A percentile compares a stretch with the other conserved stretches of the same genome.
phyloP scores from a whole-genome alignment of 306 rosid species.

The Potentilla sterilis region DNA sequence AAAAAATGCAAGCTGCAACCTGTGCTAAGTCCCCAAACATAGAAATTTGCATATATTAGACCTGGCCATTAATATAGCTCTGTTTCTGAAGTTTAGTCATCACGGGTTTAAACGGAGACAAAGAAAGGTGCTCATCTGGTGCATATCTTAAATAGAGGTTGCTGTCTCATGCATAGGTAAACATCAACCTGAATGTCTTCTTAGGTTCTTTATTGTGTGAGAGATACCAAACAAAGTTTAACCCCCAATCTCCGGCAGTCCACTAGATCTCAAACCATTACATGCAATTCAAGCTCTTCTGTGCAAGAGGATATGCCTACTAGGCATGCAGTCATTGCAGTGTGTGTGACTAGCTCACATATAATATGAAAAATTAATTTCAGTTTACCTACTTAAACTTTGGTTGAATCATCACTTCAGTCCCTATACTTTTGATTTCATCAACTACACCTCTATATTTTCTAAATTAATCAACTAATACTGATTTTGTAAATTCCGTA shows the following conservation, averaged over 20 bases:
- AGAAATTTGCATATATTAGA: not conserved
- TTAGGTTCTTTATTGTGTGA: not conserved
- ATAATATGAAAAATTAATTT: no score
- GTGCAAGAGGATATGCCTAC: not conserved
- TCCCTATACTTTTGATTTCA: no score
- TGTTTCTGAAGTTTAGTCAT: not conserved
- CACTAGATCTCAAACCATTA: constrained; percentile 11
- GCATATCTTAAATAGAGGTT: not conserved
- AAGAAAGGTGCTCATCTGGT: not conserved
- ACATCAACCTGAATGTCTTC: constrained; percentile 20
- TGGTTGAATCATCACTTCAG: no score
- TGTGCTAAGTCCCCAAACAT: not conserved
- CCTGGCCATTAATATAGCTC: not conserved
- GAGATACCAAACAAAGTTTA: constrained; percentile 1
- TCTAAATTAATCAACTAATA: no score
- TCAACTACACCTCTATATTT: no score
- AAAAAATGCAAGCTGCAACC: constrained; percentile 2
- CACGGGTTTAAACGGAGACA: constrained; percentile 18
- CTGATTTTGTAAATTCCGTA: no score
- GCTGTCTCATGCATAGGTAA: constrained; percentile 22
- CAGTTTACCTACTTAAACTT: no score
- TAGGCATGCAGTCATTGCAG: not conserved
- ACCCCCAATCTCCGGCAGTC: constrained; percentile 19
- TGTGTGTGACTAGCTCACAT: not conserved
- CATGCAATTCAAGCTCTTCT: not conserved